Evolutionary conservation across 2,329 filamentous ascomycete species (phyloP).

Genomic region (Pestalotiopsis sp.): DNA sequence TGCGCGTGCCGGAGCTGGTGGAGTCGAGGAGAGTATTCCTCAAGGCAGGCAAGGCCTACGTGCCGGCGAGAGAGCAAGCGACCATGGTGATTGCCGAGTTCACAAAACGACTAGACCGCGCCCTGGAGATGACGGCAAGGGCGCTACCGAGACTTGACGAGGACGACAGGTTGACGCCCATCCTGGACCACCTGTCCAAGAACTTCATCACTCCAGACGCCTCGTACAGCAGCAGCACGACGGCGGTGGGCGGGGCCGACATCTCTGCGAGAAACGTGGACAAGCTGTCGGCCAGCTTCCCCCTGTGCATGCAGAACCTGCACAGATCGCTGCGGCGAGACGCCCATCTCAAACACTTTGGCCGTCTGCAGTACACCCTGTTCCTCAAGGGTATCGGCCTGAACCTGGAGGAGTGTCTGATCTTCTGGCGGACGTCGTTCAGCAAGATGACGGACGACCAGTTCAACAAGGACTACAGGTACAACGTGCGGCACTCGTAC

Average conservation of each 20-base stretch:
- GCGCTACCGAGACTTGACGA: conserved; percentile 91
- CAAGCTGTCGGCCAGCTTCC: conserved; percentile 78
- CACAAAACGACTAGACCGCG: conserved; percentile 74
- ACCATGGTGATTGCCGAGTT: conserved; percentile 92
- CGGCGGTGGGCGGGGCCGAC: conserved; percentile 68
- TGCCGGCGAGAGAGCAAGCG: conserved; percentile 82
- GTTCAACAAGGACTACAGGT: conserved; percentile 97
- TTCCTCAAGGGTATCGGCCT: conserved; percentile 97
- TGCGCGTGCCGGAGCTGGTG: conserved; percentile 86
- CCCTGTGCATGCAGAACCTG: conserved; percentile 91
- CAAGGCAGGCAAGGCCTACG: conserved; percentile 83
- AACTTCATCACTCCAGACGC: conserved; percentile 94
- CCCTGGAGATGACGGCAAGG: conserved; percentile 88
- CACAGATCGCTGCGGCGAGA: conserved; percentile 86
- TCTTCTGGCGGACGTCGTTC: conserved; percentile 91
- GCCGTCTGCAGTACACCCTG: conserved; percentile 90
- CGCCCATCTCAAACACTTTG: conserved; percentile 89
- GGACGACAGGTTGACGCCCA: conserved; percentile 81
- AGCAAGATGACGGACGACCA: conserved; percentile 86
- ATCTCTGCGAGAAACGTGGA: conserved; percentile 83
- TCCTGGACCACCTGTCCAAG: conserved; percentile 80
- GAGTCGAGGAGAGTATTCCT: conserved; percentile 78
- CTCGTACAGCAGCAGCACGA: conserved; percentile 69
- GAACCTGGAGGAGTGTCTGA: conserved; percentile 84
- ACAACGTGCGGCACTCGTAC: conserved; percentile 94